Percentiles rank a stretch among this genome's conserved stretches.
These are phyloP conservation scores for Exophiala sp. DNA, from an alignment of 2,329 filamentous ascomycete genomes.

Conservation along the genomic window DNA sequence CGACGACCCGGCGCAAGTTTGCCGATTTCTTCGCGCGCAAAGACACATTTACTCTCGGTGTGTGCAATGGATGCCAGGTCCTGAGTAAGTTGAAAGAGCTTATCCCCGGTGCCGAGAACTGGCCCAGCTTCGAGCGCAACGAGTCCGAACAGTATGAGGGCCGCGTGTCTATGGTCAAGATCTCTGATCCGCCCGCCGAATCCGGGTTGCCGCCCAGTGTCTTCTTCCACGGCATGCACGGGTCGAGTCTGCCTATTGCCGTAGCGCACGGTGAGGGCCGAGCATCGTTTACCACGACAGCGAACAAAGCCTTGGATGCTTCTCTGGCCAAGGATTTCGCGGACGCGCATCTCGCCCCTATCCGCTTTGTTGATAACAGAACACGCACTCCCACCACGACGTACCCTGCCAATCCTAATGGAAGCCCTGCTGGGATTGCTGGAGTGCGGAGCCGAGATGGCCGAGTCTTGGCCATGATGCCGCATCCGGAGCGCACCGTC, in stretches of 20 bases:
- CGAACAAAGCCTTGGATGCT: conserved; percentile 39
- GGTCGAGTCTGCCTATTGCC: conserved; percentile 73
- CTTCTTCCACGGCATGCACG: conserved; percentile 84
- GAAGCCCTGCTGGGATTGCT: conserved; percentile 73
- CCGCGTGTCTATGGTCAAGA: conserved; percentile 76
- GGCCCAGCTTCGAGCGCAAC: conserved; percentile 85
- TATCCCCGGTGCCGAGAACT: conserved; percentile 73
- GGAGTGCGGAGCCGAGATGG: conserved; percentile 72
- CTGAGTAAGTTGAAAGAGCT: conserved; percentile 73
- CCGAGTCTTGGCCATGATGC: conserved; percentile 82
- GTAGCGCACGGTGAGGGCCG: conserved; percentile 89
- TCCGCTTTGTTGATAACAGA: conserved; percentile 82
- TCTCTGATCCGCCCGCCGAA: conserved; percentile 56
- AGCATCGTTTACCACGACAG: conserved; percentile 53
- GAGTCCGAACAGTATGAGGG: conserved; percentile 83
- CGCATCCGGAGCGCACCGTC: conserved; percentile 85
- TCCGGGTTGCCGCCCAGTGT: conserved; percentile 53
- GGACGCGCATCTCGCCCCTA: conserved; percentile 62
- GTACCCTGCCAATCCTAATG: conserved; percentile 89
- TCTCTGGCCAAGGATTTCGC: conserved; percentile 44
- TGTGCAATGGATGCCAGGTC: conserved; percentile 98
- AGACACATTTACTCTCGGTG: conserved; percentile 87
- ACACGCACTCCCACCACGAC: conserved; percentile 62
- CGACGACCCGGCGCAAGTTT: conserved; percentile 69
- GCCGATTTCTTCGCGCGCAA: conserved; percentile 75